Evolutionary conservation across 495 filamentous ascomycete species (phyloP), one percentile per base, ranked within the genome.

Genomic region (Daldinia bambusicola): DNA sequence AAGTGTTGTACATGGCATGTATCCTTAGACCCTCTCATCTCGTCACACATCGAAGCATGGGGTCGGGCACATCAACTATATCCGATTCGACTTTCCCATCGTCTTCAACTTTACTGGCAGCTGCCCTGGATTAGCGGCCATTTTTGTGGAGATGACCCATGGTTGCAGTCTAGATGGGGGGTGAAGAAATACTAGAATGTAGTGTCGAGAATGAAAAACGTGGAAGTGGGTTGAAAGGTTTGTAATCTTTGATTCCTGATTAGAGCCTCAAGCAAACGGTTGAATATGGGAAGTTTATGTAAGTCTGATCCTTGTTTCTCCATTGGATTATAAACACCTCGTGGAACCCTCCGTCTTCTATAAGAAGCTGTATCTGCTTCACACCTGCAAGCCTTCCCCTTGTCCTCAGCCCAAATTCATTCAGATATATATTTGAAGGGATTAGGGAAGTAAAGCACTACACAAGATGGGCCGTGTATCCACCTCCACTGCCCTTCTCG

Each of bases 221-320:
- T 55, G 36, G 32, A 67, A 26, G 59, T 50, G 18, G 38, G 12
- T 10, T 61, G 18, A 61, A 53, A 65, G 65, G 40, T 55, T 65
- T 65, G 67, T 37, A 56, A 56, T 56, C 4, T 51, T 38, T 40
- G 45, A 57, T 61, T 38, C 45, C 43, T 67, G 60, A 68, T 72
- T 68, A 68, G 70, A 72, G 70, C 70, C 70, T 72, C 70, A 72
- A 58, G 60, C 38, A 72, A 14, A 36, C 26, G 16, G 14, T 14
- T 41, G 20, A 50, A 16, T 34, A 26, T 50, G 10, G 31, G 50
- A 38, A 32, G 51, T 31, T 67, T 30, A 64, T 60, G 69, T 56
- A 63, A 61, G 38, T 55, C 38, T 14, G 36, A 14, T 32, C 55
- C 45, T 50, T 60, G 58, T 56, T 55, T 61, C 20, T 40, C 48